These are phyloP conservation scores for Phytophthora pistaciae DNA, from an alignment of 352 stramenopile species.

Conservation along the genomic window DNA sequence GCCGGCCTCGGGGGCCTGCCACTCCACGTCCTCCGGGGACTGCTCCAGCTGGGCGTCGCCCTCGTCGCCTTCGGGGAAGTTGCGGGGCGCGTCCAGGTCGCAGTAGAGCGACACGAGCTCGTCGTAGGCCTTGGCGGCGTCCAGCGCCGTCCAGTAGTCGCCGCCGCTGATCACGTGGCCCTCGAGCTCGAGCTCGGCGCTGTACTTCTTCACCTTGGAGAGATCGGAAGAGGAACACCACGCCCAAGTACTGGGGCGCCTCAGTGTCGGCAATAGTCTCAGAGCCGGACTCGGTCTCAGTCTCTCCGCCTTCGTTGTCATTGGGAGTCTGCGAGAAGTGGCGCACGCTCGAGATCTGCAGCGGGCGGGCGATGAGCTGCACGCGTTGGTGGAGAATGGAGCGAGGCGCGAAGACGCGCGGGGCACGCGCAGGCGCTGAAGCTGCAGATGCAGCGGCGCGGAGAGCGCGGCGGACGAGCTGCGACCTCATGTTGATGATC, in stretches of 20 bases:
- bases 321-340: constrained; percentile 29
- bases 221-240: constrained; percentile 75
- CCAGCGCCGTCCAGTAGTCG: constrained; percentile 84
- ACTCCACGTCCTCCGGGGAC: constrained; percentile 45
- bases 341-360: constrained; percentile 2
- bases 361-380: background rate
- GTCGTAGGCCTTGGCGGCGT: constrained; percentile 85
- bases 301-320: background rate
- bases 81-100: constrained; percentile 76
- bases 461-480: constrained; percentile 24
- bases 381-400: background rate
- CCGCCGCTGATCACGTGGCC: constrained; percentile 77
- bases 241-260: constrained; percentile 66
- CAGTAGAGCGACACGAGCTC: constrained; percentile 86
- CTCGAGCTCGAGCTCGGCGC: constrained; percentile 76
- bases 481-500: constrained; percentile 29
- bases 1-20: constrained; percentile 69
- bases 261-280: constrained; percentile 39
- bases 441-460: background rate
- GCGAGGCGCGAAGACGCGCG: background rate
- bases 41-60: background rate
- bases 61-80: constrained; percentile 56
- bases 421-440: background rate
- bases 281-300: background rate
- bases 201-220: constrained; percentile 87